Evolutionary conservation across 1,284 basidiomycete genomes (phyloP), one percentile per base, ranked within the genome.

Genomic region (Vanrija humicola): DNA sequence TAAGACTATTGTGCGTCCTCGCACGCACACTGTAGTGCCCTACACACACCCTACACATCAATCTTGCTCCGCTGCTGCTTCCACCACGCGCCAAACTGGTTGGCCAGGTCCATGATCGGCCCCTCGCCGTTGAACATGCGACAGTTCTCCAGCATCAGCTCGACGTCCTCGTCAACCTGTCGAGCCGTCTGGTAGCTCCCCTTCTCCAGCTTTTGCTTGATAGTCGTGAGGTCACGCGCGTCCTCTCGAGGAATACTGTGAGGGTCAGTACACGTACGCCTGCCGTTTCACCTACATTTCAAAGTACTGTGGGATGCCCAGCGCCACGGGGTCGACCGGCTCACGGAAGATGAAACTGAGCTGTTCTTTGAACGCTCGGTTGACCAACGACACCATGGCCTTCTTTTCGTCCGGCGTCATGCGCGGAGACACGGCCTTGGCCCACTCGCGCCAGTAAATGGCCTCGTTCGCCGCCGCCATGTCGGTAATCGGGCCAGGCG

Each of bases 401-500:
- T 90, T 84, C 77, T 92, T 94, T 75, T 96, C 93, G 47, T 83
- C 79, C 73, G 84, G 85, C 0, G 86, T 81, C 46, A 98, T 80
- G 69, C 86, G 89, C 64, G 80, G 84, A 64, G 89, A 87, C 66
- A 82, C 81, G 0, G 81, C 82, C 72, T 89, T 90, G 34, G 82
- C 74, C 93, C 95, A 98, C 73, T 98, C 93, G 67, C 84, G 86
- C 77, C 85, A 88, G 78, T 86, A 92, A 6, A 77, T 80, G 51
- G 81, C 83, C 72, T 97, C 88, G 26, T 92, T 81, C 5, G 77
- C 75, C 52, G 88, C 86, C 1, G 89, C 90, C 63, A 81, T 78
- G 46, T 84, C 85, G 0, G 91, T 92, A 23, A 70, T 67, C 28
- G 65, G 59, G 23, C 82, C 83, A 19, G 86, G 82, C 21, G 88